Evolutionary conservation across 1,284 basidiomycete species (phyloP).

Genomic region (Pseudozyma tsukubaensis): DNA sequence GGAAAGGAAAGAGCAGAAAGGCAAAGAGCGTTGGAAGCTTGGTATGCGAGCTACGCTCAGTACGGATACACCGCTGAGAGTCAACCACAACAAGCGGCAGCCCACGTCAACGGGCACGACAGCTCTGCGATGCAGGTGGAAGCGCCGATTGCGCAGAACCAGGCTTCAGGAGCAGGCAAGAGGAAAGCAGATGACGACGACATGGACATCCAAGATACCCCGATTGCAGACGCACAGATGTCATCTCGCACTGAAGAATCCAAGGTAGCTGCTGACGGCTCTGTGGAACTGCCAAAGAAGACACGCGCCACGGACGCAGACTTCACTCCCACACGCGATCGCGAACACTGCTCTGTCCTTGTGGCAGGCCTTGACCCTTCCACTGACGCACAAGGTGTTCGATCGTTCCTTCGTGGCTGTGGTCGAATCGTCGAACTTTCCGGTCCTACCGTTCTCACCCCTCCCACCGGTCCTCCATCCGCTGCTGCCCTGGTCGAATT

Average conservation of each 20-base stretch:
- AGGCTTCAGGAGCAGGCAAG: slow-evolving; percentile 20
- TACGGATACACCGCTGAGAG: slow-evolving; percentile 72
- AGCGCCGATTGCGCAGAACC: neutral
- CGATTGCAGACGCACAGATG: slow-evolving; percentile 27
- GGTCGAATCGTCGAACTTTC: slow-evolving; percentile 58
- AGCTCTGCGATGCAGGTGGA: slow-evolving; percentile 31
- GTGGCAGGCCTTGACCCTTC: slow-evolving; percentile 78
- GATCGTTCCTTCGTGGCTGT: slow-evolving; percentile 80
- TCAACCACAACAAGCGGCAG: slow-evolving; percentile 64
- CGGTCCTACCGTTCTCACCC: slow-evolving; percentile 44
- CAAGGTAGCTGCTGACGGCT: neutral
- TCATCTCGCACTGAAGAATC: slow-evolving; percentile 6
- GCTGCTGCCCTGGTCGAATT: slow-evolving; percentile 70
- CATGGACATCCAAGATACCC: slow-evolving; percentile 11
- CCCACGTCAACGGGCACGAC: slow-evolving; percentile 6
- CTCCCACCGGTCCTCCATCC: slow-evolving; percentile 37
- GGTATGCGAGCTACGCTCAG: slow-evolving; percentile 43
- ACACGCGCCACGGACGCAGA: slow-evolving; percentile 45
- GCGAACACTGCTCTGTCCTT: slow-evolving; percentile 92
- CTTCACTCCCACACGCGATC: slow-evolving; percentile 74
- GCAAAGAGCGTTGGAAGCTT: slow-evolving; percentile 73
- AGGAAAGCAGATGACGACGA: slow-evolving; percentile 51
- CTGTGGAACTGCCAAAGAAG: slow-evolving; percentile 45
- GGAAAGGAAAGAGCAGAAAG: slow-evolving; percentile 68
- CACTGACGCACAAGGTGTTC: slow-evolving; percentile 77